Base-by-base conservation (phyloP, 306 rosid genomes). In the Macrotyloma uniflorum region DNA sequence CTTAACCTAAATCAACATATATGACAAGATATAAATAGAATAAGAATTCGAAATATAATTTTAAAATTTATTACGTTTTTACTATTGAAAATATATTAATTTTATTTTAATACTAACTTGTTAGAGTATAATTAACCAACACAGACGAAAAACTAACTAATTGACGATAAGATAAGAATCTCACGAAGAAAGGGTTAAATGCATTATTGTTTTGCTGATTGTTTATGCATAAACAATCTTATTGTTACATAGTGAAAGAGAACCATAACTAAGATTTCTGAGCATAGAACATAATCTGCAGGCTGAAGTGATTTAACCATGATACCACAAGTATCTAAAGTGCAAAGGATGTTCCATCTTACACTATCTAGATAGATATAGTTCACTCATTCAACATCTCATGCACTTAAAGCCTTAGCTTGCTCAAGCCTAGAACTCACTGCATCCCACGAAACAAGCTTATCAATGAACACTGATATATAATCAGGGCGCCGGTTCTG, bases 381-480 rank as follows among this genome's bases (percentile, higher is more conserved):
- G 5, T 75, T 45, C 9, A 59, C 59, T 45, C 11, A 18, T 11
- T 74, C 4, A 7, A 0, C 9, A 20, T 57, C 18, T 71, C 87
- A 69, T 9, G 30, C 47, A 64, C 47, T 87, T 33, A 61, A 83
- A 64, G 83, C 93, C 85, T 91, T 89, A 5, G 94, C 96, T 33
- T 72, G 73, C 74, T 89, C 94, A 26, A 93, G 91, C 81, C 89
- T 76, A 24, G 68, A 71, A 74, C 87, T 86, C 51, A 82, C 96
- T 8, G 87, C 82, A 51, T 89, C 98, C 96, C 96, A 93, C 4
- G 94, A 90, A 50, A 93, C 89, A 22, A 93, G 96, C 73, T 90
- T 89, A 57, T 90, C 89, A 82, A 83, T 12, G 69, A 89, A 90
- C 81, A 82, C 70, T 4, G 94, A 82, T 66, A 93, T 83, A 86